phyloP scores from a whole-genome alignment of 768 basidiomycete genomes.

The Mycena latifolia region DNA sequence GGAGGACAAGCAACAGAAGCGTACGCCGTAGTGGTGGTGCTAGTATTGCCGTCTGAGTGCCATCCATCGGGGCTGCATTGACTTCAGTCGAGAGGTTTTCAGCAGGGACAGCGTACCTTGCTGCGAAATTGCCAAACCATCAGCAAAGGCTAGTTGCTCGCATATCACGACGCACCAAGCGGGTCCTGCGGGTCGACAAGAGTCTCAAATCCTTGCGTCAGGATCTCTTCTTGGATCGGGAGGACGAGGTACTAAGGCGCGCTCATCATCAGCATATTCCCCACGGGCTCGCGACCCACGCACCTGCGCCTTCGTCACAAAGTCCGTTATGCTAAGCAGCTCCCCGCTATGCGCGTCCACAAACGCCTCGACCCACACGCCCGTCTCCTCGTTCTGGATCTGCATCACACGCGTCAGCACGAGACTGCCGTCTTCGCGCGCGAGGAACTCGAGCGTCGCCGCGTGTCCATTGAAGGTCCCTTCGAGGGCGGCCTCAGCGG shows the following conservation, averaged over 20 bases:
- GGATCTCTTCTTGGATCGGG: conserved; percentile 59
- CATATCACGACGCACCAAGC: no score
- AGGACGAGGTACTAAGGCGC: conserved; percentile 64
- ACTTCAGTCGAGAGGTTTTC: no score
- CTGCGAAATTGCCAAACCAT: no score
- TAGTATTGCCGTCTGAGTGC: conserved; percentile 39
- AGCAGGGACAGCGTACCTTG: no score
- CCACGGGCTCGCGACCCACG: no score
- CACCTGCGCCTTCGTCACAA: conserved; percentile 64
- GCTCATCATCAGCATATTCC: no score
- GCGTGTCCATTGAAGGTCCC: conserved; percentile 54
- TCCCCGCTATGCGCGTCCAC: conserved; percentile 73
- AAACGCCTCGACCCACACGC: conserved; percentile 69
- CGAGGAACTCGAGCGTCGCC: conserved; percentile 38
- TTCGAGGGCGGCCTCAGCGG: conserved; percentile 51
- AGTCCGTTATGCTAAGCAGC: no score
- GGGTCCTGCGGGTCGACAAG: conserved; percentile 62
- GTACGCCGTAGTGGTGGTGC: conserved; percentile 40
- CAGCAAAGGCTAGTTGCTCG: no score
- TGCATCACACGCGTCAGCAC: not conserved
- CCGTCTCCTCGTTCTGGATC: conserved; percentile 20
- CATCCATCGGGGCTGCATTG: conserved; percentile 62
- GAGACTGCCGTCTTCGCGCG: conserved; percentile 36
- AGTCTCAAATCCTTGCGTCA: conserved; percentile 58
- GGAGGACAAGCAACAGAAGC: conserved; percentile 3